Evolutionary conservation across 805 yeast species (phyloP).

Genomic region (Hanseniaspora hatyaiensis): DNA sequence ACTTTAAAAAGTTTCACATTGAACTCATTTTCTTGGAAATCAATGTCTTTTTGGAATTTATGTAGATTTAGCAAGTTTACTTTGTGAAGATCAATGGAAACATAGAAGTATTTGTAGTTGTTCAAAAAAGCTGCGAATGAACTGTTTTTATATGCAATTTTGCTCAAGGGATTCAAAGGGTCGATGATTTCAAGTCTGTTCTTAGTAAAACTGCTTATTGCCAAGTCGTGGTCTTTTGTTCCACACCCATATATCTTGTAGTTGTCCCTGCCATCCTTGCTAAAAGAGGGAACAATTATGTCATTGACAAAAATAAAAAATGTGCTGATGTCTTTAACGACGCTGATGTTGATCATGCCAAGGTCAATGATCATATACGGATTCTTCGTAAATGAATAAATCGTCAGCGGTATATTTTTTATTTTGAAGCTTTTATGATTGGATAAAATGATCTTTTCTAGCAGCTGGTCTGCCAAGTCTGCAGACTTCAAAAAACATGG

Average conservation of each 20-base stretch:
- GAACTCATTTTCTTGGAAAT: neutral
- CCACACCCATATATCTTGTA: slow-evolving; percentile 5
- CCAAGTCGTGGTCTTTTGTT: slow-evolving; percentile 5
- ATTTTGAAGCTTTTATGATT: neutral
- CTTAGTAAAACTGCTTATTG: neutral
- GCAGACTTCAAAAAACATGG: neutral
- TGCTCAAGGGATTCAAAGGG: neutral
- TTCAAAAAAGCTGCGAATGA: neutral
- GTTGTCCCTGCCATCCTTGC: neutral
- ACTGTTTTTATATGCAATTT: neutral
- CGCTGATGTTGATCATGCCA: neutral
- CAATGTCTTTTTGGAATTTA: neutral
- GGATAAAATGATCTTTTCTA: slow-evolving; percentile 2
- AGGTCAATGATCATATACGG: slow-evolving; percentile 7
- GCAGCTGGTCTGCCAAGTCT: neutral
- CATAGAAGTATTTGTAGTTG: slow-evolving; percentile 2
- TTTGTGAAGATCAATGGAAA: neutral
- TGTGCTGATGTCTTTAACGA: neutral
- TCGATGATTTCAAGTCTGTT: neutral
- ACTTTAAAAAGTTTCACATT: neutral
- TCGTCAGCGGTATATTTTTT: neutral
- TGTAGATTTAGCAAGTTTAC: neutral
- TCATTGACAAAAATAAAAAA: neutral
- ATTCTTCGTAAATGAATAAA: neutral
- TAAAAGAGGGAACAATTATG: neutral